Evolutionary conservation across 208 protist species (phyloP).

Genomic region (Tritrichomonas musculus): DNA sequence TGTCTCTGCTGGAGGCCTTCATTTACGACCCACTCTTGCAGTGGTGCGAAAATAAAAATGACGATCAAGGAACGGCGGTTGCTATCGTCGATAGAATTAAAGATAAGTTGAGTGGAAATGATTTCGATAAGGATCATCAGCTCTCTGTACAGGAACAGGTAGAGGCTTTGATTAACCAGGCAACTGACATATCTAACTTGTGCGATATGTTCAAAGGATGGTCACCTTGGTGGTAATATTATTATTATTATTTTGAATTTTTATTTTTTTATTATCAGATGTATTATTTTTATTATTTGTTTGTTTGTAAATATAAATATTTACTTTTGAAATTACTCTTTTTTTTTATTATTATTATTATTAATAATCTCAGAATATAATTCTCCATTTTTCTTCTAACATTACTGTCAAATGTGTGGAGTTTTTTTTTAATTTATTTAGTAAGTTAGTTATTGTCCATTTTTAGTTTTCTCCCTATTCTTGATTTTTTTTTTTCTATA

Average conservation of each 20-base stretch:
- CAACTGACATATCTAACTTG: background rate
- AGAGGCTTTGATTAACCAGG: background rate
- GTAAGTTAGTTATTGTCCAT: no score
- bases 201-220: slow-evolving; percentile 27
- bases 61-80: background rate
- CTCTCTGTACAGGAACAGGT: background rate
- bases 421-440: no score
- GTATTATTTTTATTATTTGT: background rate
- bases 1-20: background rate
- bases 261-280: background rate
- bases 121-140: background rate
- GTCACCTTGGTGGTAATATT: background rate
- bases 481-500: no score
- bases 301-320: background rate
- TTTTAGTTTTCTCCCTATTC: no score
- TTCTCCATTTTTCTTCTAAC: no score
- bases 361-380: no score
- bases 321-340: no score
- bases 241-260: background rate
- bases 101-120: background rate
- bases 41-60: background rate
- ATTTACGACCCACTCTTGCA: slow-evolving; percentile 50
- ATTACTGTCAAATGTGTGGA: no score
- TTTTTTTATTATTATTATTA: no score
- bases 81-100: background rate